A percentile compares a stretch with the other conserved stretches of the same genome.
Evolutionary conservation across 169 alveolate genomes (phyloP).

Genomic region (Cryptosporidium xiaoi): DNA sequence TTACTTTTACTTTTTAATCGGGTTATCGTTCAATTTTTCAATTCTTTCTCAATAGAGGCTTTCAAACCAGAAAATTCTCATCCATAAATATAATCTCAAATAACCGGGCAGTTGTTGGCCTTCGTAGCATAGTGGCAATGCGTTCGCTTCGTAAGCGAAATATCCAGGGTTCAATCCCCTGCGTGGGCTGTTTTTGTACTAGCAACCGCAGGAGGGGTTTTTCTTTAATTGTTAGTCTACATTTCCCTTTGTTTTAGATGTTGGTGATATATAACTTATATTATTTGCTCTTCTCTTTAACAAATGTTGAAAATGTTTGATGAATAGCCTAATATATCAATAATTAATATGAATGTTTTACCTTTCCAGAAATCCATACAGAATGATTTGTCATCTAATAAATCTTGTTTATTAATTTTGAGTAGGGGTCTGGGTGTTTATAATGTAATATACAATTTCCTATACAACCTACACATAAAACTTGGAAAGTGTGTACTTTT

Average conservation of each 20-base stretch:
- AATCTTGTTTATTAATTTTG: constrained; percentile 35
- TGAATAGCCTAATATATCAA: background rate
- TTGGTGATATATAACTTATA: background rate
- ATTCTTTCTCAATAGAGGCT: no score
- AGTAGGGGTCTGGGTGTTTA: constrained; percentile 57
- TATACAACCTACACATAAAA: background rate
- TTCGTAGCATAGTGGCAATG: constrained; percentile 92
- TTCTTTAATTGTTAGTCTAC: background rate
- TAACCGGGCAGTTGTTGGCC: constrained; percentile 75
- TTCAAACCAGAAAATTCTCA: no score
- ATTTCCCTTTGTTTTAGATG: background rate
- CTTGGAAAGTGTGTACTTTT: constrained; percentile 19
- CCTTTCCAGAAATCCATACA: constrained; percentile 48
- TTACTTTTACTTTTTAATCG: no score
- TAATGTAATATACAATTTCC: constrained; percentile 24
- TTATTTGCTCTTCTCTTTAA: background rate
- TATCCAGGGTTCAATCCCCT: constrained; percentile 94
- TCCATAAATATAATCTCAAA: no score
- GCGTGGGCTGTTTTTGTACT: constrained; percentile 83
- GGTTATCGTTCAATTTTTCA: no score
- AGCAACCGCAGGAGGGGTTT: background rate
- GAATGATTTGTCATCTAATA: constrained; percentile 20
- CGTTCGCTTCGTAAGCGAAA: constrained; percentile 92
- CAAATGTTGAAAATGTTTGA: background rate
- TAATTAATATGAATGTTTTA: constrained; percentile 10